Evolutionary conservation across 805 yeast genomes (phyloP).

Genomic region (Candida boidinii): DNA sequence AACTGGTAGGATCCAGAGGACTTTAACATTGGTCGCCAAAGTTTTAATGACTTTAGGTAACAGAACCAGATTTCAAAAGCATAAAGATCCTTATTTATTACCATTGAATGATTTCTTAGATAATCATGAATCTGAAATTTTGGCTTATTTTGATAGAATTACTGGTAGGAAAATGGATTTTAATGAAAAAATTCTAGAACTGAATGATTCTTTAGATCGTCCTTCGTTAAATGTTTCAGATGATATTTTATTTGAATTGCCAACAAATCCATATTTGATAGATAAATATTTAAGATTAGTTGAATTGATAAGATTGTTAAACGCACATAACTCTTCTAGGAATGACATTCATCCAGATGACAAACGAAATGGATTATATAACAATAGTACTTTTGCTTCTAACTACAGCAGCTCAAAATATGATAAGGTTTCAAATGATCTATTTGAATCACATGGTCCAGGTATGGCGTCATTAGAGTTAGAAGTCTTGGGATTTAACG

Average conservation of each 20-base stretch:
- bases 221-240: conserved; percentile 51
- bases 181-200: conserved; percentile 44
- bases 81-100: conserved; percentile 76
- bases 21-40: conserved; percentile 77
- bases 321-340: conserved; percentile 14
- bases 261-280: conserved; percentile 59
- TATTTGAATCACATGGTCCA: conserved; percentile 15
- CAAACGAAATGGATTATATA: conserved; percentile 1
- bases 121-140: conserved; percentile 45
- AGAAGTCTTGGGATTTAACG: conserved; percentile 37
- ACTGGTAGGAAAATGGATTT: conserved; percentile 62
- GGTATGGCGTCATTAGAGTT: conserved; percentile 27
- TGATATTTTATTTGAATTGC: conserved; percentile 46
- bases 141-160: conserved; percentile 63
- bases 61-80: conserved; percentile 59
- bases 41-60: conserved; percentile 72
- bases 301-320: conserved; percentile 43
- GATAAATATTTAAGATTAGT: conserved; percentile 57
- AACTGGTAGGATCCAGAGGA: conserved; percentile 62
- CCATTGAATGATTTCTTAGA: conserved; percentile 62
- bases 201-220: conserved; percentile 48
- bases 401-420: no score
- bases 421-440: conserved; percentile 9
- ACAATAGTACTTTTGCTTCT: no score
- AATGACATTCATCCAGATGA: no score